Evolutionary conservation across 2,329 filamentous ascomycete species (phyloP), one percentile per base, ranked within the genome.

Genomic region (Pseudogymnoascus sp.): DNA sequence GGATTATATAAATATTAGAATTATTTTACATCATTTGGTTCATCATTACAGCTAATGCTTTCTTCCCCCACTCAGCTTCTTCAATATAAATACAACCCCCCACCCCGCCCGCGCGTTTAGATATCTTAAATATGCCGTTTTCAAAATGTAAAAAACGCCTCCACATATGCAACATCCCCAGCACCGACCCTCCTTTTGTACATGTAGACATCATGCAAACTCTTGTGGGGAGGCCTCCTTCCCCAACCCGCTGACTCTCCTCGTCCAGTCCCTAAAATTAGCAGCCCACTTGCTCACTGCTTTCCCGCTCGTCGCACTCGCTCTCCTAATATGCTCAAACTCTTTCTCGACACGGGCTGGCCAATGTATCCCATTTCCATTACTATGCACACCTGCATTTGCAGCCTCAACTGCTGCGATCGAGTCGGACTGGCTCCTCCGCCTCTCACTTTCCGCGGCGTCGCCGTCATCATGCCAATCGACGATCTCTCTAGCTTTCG

Each of bases 401-500:
- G 47, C 47, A 54, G 47, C 28, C 28, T 54, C 28, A 8, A 35
- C 28, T 4, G 47, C 47, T n/a, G 47, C 5, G 20, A 54, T 54
- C 9, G 28, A 54, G 28, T 54, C 28, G 11, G 28, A 7, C 28
- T 11, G 28, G 47, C 47, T 54, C 28, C 8, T 14, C 47, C 28
- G 28, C n/a, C 28, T 35, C 47, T 54, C 47, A 5, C 28, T 54
- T 54, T 33, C 47, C 8, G 1, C 47, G 2, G 1, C 47, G 4
- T 20, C 47, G 9, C 28, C 47, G 28, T 33, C 47, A 54, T 54
- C 47, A 54, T 33, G n/a, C 47, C 57, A 58, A 63, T 71, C 67
- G 22, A 71, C 68, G 36, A 68, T 67, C 16, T 62, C 58, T 43
- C 66, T 65, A 3, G 66, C 70, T 6, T 57, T 57, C 0, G 63